Evolutionary conservation across 1,139 yeast genomes (phyloP).

Genomic region (Yamadazyma atmosphaerica): DNA sequence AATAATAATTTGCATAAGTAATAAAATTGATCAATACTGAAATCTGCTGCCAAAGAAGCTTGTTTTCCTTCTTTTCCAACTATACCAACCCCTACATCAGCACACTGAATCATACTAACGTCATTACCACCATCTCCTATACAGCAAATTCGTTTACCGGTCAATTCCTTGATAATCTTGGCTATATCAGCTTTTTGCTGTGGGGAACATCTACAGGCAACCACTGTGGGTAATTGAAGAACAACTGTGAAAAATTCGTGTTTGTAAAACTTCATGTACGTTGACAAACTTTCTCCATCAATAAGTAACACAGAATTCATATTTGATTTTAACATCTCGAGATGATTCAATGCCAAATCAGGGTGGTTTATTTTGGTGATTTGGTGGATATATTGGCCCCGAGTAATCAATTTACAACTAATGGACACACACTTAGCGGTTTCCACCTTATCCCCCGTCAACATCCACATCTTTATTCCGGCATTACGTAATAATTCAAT

Average conservation of each 20-base stretch:
- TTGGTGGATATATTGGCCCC: constrained; percentile 92
- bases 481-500: constrained; percentile 93
- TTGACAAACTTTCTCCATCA: constrained; percentile 88
- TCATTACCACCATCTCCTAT: constrained; percentile 99
- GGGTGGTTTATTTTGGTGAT: constrained; percentile 64
- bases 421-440: constrained; percentile 97
- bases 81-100: constrained; percentile 98
- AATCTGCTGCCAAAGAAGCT: constrained; percentile 96
- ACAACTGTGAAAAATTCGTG: constrained; percentile 78
- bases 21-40: constrained; percentile 89
- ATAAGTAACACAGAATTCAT: constrained; percentile 78
- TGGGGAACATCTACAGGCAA: constrained; percentile 98
- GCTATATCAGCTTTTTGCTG: constrained; percentile 99
- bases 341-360: constrained; percentile 66
- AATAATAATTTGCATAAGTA: constrained; percentile 80
- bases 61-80: constrained; percentile 99
- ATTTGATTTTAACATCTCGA: constrained; percentile 69
- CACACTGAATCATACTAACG: constrained; percentile 98
- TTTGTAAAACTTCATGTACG: constrained; percentile 61
- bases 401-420: constrained; percentile 84
- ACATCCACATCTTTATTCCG: constrained; percentile 97
- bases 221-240: constrained; percentile 80
- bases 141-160: constrained; percentile 91
- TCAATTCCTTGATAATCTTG: constrained; percentile 65
- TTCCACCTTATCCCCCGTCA: constrained; percentile 98